These are phyloP conservation scores for Colletotrichum sp. DNA, from an alignment of 2,329 filamentous ascomycete species.

Conservation along the genomic window DNA sequence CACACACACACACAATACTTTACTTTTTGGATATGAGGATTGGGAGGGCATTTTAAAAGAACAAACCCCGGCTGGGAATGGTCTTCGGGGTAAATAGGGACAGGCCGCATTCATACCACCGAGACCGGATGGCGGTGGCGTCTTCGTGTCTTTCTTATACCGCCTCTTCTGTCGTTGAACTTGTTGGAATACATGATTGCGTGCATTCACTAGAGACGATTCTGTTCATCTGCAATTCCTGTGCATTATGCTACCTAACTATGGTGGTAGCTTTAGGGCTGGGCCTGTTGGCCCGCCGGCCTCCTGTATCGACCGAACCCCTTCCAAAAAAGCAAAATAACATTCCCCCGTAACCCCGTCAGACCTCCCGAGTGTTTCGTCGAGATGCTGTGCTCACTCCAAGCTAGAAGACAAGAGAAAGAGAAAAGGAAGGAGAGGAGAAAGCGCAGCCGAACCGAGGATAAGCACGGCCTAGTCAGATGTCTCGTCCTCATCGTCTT, in stretches of 20 bases:
- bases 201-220: not conserved
- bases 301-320: not conserved
- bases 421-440: not conserved
- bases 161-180: conserved; percentile 9
- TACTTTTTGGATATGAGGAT: not conserved
- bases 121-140: conserved; percentile 8
- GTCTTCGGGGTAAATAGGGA: not conserved
- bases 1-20: not conserved
- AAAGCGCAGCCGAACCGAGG: not conserved
- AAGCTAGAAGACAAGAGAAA: not conserved
- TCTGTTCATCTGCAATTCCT: not conserved
- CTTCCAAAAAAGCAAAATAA: not conserved
- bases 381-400: not conserved
- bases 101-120: conserved; percentile 9
- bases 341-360: not conserved
- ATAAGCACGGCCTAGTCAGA: not conserved
- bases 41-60: conserved; percentile 6
- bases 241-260: not conserved
- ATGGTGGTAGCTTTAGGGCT: not conserved
- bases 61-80: conserved; percentile 3
- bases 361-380: not conserved
- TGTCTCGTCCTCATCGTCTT: not conserved
- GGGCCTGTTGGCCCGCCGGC: not conserved
- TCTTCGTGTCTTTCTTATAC: conserved; percentile 14
- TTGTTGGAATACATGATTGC: conserved; percentile 12